Percentiles rank a stretch among this genome's conserved stretches.
These are phyloP conservation scores for Psidium friedrichsthalianum DNA, from an alignment of 345 rosid species.

Conservation along the genomic window DNA sequence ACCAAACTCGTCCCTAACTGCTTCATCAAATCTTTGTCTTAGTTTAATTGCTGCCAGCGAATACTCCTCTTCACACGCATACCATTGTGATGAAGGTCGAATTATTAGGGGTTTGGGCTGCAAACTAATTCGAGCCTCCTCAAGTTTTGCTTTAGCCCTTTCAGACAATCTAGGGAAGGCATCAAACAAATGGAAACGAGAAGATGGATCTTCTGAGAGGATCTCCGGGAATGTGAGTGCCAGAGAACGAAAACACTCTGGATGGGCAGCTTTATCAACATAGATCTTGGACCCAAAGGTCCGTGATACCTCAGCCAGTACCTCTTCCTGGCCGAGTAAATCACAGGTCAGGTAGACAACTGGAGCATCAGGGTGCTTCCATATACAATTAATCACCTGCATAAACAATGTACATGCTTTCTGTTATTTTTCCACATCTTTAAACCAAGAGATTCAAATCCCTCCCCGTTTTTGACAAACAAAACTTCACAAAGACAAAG, in stretches of 20 bases:
- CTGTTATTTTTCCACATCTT: background rate
- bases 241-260: slow-evolving; percentile 37
- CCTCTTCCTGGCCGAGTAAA: slow-evolving; percentile 82
- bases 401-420: slow-evolving; percentile 2
- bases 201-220: slow-evolving; percentile 52
- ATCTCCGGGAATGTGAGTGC: slow-evolving; percentile 46
- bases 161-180: slow-evolving; percentile 66
- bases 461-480: background rate
- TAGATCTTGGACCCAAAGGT: slow-evolving; percentile 79
- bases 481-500: background rate
- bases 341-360: slow-evolving; percentile 65
- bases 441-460: background rate
- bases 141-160: slow-evolving; percentile 50
- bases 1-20: slow-evolving; percentile 64
- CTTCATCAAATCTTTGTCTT: slow-evolving; percentile 49
- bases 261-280: slow-evolving; percentile 43
- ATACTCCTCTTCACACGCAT: slow-evolving; percentile 50
- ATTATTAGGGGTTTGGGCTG: slow-evolving; percentile 67
- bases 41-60: slow-evolving; percentile 11
- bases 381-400: slow-evolving; percentile 73
- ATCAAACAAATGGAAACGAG: slow-evolving; percentile 57
- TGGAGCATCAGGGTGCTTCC: slow-evolving; percentile 69
- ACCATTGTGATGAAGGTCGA: slow-evolving; percentile 85
- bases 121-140: slow-evolving; percentile 50
- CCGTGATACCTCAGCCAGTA: slow-evolving; percentile 35